Evolutionary conservation across 2,329 filamentous ascomycete species (phyloP).

Genomic region (Rhynchosporium graminicola): DNA sequence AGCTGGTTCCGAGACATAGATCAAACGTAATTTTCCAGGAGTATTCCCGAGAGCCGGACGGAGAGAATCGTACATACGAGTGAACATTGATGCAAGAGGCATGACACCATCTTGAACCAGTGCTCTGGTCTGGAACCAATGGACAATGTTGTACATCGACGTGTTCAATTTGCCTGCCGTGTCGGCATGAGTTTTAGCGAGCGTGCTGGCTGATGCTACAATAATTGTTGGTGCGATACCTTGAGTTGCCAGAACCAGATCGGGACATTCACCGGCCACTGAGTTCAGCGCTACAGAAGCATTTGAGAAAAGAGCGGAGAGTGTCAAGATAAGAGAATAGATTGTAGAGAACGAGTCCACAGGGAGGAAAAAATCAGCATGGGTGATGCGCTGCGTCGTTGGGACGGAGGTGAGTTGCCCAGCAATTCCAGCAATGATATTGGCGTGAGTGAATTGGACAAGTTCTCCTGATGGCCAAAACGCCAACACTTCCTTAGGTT

Average conservation of each 20-base stretch:
- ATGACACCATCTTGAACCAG: constrained; percentile 73
- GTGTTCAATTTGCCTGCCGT: constrained; percentile 61
- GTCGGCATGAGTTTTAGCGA: constrained; percentile 66
- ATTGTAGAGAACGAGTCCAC: constrained; percentile 78
- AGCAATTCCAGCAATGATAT: constrained; percentile 84
- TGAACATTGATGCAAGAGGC: constrained; percentile 64
- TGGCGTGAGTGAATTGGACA: constrained; percentile 78
- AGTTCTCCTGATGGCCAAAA: constrained; percentile 72
- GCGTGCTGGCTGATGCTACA: constrained; percentile 72
- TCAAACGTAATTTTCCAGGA: constrained; percentile 74
- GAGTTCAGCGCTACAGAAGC: constrained; percentile 86
- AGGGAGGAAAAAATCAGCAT: constrained; percentile 80
- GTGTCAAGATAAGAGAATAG: constrained; percentile 76
- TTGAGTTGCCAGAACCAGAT: constrained; percentile 72
- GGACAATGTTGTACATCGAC: constrained; percentile 65
- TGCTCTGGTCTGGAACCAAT: constrained; percentile 69
- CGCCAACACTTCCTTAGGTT: constrained; percentile 59
- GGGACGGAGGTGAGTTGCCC: constrained; percentile 77
- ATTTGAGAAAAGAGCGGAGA: constrained; percentile 83
- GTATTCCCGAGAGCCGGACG: constrained; percentile 60
- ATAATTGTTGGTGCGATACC: constrained; percentile 80
- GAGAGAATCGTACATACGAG: constrained; percentile 60
- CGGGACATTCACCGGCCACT: constrained; percentile 71
- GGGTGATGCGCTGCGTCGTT: constrained; percentile 68
- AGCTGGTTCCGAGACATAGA: constrained; percentile 76